Evolutionary conservation across 768 basidiomycete genomes (phyloP), one percentile per base, ranked within the genome.

Genomic region (Glaciozyma martinii): DNA sequence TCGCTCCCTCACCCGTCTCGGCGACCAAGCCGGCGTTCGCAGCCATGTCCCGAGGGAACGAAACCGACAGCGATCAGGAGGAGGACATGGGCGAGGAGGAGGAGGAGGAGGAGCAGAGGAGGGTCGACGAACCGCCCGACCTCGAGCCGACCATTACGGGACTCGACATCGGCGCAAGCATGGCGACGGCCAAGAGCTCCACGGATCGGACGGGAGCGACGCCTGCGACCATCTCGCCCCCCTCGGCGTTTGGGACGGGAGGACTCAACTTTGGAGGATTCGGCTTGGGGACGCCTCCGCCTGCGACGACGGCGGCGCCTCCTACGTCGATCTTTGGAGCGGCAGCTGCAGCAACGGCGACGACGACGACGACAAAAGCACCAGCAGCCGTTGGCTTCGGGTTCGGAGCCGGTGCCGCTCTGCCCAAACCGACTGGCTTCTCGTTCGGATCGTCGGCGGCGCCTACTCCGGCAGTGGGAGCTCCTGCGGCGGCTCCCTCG

Each of bases 91-190:
- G 32, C 3, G 62, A 61, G 12, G 64, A n/a, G n/a, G n/a, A 21
- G 1, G 49, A 49, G 15, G 65, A 49, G 8, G 56, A 58, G 8
- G 59, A 56, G 32, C 29, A 42, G 30, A 32, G 5, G 0, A n/a
- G 68, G 7, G 68, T 63, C 12, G 68, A 70, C 44, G 68, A 70
- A 42, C 68, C 68, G 47, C 68, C 68, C 13, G 68, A 70, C 43
- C 61, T 70, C 5, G 68, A 70, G 55, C 68, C 68, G 44, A 64
- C 65, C 9, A 27, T 33, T 33, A 42, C 46, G 32, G 60, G 60
- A 6, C 55, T 70, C 23, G 68, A 70, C 19, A 43, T 66, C 3
- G 59, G 47, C 9, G 25, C 63, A 25, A 59, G 53, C 29, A 56
- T 66, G 62, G 27, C 40, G 32, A 62, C 59, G 19, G 65, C 68